Evolutionary conservation across 306 rosid genomes (phyloP).

Genomic region (Sindora glabra): DNA sequence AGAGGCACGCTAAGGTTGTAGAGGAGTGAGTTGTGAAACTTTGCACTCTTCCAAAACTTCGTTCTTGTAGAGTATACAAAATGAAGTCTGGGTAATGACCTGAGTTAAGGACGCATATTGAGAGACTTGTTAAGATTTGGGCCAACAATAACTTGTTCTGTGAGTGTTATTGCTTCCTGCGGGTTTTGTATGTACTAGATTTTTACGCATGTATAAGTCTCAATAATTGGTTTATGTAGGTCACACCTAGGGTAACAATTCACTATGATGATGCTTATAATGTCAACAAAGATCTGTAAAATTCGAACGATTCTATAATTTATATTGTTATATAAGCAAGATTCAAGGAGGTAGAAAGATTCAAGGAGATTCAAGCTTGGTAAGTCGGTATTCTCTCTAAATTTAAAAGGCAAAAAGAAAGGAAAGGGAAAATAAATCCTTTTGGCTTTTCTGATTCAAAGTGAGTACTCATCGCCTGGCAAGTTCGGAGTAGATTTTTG

Average conservation of each 20-base stretch:
- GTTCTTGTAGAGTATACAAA: conserved; percentile 20
- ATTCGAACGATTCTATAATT: too few species aligned
- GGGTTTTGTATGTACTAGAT: background rate
- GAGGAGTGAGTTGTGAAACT: conserved; percentile 15
- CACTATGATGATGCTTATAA: too few species aligned
- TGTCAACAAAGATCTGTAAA: too few species aligned
- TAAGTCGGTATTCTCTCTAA: too few species aligned
- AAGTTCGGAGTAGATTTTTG: too few species aligned
- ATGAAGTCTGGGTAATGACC: conserved; percentile 3
- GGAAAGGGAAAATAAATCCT: background rate
- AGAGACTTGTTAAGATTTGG: conserved; percentile 13
- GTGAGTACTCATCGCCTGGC: too few species aligned
- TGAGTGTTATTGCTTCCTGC: background rate
- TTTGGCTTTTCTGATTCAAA: too few species aligned
- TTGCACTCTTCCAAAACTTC: background rate
- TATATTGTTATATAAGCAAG: too few species aligned
- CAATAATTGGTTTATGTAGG: background rate
- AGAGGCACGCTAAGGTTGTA: conserved; percentile 5
- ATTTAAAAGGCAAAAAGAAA: too few species aligned
- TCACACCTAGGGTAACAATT: too few species aligned
- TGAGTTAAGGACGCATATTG: conserved; percentile 1
- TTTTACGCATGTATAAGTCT: background rate
- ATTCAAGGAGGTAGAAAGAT: too few species aligned
- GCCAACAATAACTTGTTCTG: background rate
- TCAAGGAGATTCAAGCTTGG: too few species aligned